Base-by-base conservation (phyloP, 768 basidiomycete genomes). In the Lactarius pseudohatsudake region DNA sequence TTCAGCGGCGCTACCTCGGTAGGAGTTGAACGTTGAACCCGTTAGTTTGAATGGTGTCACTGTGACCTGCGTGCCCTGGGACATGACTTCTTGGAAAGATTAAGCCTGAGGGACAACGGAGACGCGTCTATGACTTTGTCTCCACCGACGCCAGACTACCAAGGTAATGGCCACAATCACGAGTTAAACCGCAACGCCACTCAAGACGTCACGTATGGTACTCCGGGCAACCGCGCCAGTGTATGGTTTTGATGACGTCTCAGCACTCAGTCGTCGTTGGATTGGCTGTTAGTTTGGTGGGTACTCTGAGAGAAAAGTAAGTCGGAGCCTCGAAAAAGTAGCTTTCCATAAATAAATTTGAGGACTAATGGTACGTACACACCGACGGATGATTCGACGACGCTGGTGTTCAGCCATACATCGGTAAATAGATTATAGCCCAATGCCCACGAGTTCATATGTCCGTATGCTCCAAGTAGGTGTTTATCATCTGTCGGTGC, bases 401-500 rank as follows among this genome's bases (percentile, higher is more conserved):
- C 73, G 58, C 82, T 80, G 26, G 84, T 79, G 43, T 81, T 80
- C 57, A 88, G 74, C 45, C 88, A 75, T 72, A 80, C 82, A 72
- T 88, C 87, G 15, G 81, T 83, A 64, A 80, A 87, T 57, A 89
- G 71, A 75, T 89, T 88, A 75, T 90, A 89, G 9, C 83, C 75
- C 26, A 87, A 71, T 4, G 84, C 84, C 85, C 85, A 87, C 66
- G 82, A 83, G 56, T 15, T 55, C 16, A 58, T 1, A 40, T 61
- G 22, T 15, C 67, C 28, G 59, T 63, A 41, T 57, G 63, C 59
- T 36, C 15, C 28, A 50, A 63, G 55, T 50, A 45, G 22, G 34
- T 56, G 11, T 60, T 64, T 56, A 70, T 57, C 57, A 32, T 9
- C 53, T 45, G 59, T 36, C 4, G 57, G 32, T 5, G 66, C 66